Percentiles rank a stretch among this genome's conserved stretches.
Evolutionary conservation across 1,284 basidiomycete species (phyloP).

Genomic region (Cutaneotrichosporon sp.): DNA sequence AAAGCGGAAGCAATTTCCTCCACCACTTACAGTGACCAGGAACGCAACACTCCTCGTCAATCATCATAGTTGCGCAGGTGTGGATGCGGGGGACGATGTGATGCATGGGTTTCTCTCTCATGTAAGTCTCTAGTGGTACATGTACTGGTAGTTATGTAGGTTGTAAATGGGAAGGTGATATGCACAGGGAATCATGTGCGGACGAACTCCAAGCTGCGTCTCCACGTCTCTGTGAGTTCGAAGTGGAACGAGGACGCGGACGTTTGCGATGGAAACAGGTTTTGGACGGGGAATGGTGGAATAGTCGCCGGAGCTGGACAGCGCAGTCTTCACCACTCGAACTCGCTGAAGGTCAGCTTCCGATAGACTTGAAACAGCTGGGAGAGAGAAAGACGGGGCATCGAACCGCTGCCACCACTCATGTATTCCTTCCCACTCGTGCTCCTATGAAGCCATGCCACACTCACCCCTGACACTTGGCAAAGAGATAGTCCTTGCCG

Average conservation of each 20-base stretch:
- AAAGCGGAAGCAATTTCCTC: slow-evolving; percentile 21
- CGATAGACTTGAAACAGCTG: neutral
- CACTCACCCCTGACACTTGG: slow-evolving; percentile 71
- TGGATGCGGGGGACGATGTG: neutral
- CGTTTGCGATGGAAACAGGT: neutral
- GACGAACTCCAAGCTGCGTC: neutral
- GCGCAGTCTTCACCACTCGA: slow-evolving; percentile 34
- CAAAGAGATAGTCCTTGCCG: slow-evolving; percentile 94
- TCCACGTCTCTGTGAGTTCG: neutral
- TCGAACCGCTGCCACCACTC: neutral
- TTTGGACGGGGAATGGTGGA: neutral
- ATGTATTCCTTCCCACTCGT: neutral
- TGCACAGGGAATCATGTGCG: slow-evolving; percentile 1
- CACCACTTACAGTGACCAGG: slow-evolving; percentile 1
- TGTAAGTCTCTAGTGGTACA: slow-evolving; percentile 27
- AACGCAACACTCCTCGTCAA: too few species aligned
- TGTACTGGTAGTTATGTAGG: slow-evolving; percentile 13
- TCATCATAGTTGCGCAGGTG: neutral
- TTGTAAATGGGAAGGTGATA: slow-evolving; percentile 8
- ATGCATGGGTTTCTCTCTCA: slow-evolving; percentile 10
- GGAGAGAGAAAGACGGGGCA: neutral
- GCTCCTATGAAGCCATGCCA: neutral
- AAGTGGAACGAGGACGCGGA: neutral
- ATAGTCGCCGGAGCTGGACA: neutral
- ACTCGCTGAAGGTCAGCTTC: slow-evolving; percentile 33